Evolutionary conservation across 768 basidiomycete species (phyloP), one percentile per base, ranked within the genome.

Genomic region (Cyathus striatus): DNA sequence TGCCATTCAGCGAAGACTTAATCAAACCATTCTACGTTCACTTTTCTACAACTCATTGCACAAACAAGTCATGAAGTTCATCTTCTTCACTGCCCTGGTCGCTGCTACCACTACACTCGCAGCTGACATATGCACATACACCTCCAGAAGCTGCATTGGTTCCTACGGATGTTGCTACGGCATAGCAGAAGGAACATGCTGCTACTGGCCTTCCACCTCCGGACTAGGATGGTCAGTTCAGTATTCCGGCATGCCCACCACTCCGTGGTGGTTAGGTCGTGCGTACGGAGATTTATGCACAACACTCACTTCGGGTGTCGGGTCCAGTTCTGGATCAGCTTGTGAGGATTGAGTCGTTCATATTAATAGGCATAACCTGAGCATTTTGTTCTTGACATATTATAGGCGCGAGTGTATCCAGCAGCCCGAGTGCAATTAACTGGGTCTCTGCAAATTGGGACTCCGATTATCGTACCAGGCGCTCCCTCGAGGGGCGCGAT

Each of bases 181-280:
- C 13, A 21, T 49, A 27, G 13, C 40, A 17, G 41, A 35, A n/a
- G 41, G 32, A 10, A 34, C 40, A 18, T 49, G 48, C 32, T 49
- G 48, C 36, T 22, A 25, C 10, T 49, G 41, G 41, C 35, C 38
- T 7, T 10, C 18, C 12, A 20, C 17, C 35, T 46, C 41, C 17
- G n/a, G n/a, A n/a, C n/a, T n/a, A n/a, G 36, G 43, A 12, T 49
- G 48, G 48, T 42, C 48, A 6, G 37, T 46, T 12, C n/a, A n/a
- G 3, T 46, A 22, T 16, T 12, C 36, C 9, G 35, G 40, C 18
- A 46, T 35, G 26, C 38, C 38, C 13, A 10, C 24, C 22, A 22
- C 44, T 13, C 20, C 34, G 1, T 34, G 23, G 14, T 47, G 42
- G 43, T 34, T 23, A 12, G 49, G 46, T 4, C 17, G 9, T 14